Evolutionary conservation across 164 flowering plant genomes (phyloP), one percentile per base, ranked within the genome.

Genomic region (Malania oleifera): DNA sequence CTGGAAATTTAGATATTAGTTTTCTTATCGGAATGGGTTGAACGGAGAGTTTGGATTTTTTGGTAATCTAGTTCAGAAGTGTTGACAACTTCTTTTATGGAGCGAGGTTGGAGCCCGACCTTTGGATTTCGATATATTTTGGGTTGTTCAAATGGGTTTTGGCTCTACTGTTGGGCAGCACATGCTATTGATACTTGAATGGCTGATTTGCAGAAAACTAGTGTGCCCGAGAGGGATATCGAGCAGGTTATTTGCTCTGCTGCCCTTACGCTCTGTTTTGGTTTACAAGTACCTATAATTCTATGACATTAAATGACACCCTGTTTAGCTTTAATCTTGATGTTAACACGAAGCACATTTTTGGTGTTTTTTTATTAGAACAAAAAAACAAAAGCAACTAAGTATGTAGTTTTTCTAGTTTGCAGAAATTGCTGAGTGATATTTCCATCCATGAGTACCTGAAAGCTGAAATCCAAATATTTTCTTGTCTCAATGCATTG

Each of bases 121-220:
- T 52, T 40, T 54, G 39, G 26, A 31, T 23, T 43, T 17, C 18
- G 13, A 14, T 27, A 26, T 37, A 19, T 56, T 48, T 63, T 51
- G 45, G 49, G 60, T 46, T 72, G 28, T 73, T 73, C 81, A 66
- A 78, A 82, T 79, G 85, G 83, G 72, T 63, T 62, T 70, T 69
- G 63, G 24, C 62, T 76, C 66, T 60, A 54, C 49, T 23, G 23
- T 27, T 56, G 56, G 70, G 54, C 44, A 57, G 52, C 69, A 40
- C 61, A 56, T 71, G 70, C 63, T 57, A 59, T 74, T 67, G 71
- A 66, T 61, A 75, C 71, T 66, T 83, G 79, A 81, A 89, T 89
- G 96, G 96, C 83, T 71, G 93, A 81, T 75, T 22, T 70, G 37
- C 78, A 75, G 69, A 81, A 75, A 78, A 56, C 56, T 68, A 68